Conservation (phyloP, 2,329 filamentous ascomycete species). For the Dendrostoma leiphaemia region DNA sequence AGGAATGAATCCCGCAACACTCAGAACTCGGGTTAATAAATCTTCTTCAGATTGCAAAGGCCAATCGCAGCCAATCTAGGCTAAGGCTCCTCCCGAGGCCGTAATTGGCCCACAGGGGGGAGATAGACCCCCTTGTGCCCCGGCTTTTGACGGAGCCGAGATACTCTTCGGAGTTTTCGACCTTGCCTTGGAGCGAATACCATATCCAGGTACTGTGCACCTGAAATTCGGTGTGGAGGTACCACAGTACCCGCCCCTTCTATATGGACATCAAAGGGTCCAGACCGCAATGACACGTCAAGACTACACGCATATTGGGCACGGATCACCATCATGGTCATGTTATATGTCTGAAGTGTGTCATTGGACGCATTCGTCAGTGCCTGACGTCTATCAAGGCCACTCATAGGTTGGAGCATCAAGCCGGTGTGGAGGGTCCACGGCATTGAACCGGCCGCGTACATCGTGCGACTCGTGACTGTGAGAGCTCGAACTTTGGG, state of each 20-base stretch:
- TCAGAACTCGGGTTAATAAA: no score
- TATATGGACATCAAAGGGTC: not conserved
- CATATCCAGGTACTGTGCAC: not conserved
- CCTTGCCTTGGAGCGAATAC: not conserved
- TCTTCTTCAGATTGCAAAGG: no score
- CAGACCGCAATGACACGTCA: not conserved
- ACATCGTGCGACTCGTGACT: no score
- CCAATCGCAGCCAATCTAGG: no score
- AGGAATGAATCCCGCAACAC: no score
- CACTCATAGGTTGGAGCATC: no score
- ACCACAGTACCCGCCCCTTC: not conserved
- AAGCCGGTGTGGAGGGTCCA: no score
- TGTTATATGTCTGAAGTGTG: no score
- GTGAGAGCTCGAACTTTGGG: not conserved
- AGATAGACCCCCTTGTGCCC: not conserved
- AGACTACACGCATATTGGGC: not conserved
- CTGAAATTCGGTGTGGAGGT: no score
- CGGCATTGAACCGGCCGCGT: no score
- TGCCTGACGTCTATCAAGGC: no score
- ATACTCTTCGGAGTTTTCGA: not conserved
- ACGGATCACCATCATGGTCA: not conserved
- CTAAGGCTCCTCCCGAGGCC: not conserved
- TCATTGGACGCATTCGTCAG: no score
- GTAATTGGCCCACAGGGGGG: not conserved
- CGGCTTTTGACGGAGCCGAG: not conserved